Evolutionary conservation across 2,329 filamentous ascomycete genomes (phyloP).

Genomic region (Akanthomyces uredinophilus): DNA sequence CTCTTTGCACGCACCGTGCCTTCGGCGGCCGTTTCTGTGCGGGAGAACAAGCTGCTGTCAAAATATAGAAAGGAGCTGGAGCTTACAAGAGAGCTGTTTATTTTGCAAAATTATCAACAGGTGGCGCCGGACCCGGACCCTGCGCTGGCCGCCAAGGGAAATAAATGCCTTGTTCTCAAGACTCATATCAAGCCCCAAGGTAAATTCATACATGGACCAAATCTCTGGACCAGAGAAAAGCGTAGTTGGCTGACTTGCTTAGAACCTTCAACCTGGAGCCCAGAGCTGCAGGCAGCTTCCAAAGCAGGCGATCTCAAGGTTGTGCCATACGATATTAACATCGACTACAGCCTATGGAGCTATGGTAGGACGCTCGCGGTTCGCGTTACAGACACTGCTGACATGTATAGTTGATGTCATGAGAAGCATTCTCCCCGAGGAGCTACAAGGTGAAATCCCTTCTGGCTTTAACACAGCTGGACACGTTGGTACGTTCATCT

Average conservation of each 20-base stretch:
- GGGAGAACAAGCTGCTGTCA: conserved; percentile 69
- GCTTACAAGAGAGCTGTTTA: conserved; percentile 60
- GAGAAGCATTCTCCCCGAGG: conserved; percentile 71
- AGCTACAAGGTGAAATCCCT: conserved; percentile 74
- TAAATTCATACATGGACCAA: conserved; percentile 19
- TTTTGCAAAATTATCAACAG: conserved; percentile 56
- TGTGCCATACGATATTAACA: conserved; percentile 66
- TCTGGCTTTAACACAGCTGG: conserved; percentile 84
- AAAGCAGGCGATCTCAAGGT: conserved; percentile 63
- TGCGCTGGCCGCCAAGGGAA: conserved; percentile 46
- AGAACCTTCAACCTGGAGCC: conserved; percentile 68
- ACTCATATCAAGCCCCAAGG: conserved; percentile 51
- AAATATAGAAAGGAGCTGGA: conserved; percentile 63
- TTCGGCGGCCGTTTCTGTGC: conserved; percentile 71
- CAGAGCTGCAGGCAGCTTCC: conserved; percentile 62
- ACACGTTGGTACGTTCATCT: conserved; percentile 61
- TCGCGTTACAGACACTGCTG: conserved; percentile 11
- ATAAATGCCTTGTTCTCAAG: conserved; percentile 57
- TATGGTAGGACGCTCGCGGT: conserved; percentile 54
- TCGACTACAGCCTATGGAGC: conserved; percentile 83
- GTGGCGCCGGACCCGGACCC: conserved; percentile 60
- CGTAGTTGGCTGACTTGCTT: conserved; percentile 1
- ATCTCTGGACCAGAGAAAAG: background rate
- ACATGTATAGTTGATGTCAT: conserved; percentile 68
- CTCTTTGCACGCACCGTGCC: conserved; percentile 76